Base-by-base conservation (phyloP, 768 basidiomycete species). In the Boletus rubescentipes region DNA sequence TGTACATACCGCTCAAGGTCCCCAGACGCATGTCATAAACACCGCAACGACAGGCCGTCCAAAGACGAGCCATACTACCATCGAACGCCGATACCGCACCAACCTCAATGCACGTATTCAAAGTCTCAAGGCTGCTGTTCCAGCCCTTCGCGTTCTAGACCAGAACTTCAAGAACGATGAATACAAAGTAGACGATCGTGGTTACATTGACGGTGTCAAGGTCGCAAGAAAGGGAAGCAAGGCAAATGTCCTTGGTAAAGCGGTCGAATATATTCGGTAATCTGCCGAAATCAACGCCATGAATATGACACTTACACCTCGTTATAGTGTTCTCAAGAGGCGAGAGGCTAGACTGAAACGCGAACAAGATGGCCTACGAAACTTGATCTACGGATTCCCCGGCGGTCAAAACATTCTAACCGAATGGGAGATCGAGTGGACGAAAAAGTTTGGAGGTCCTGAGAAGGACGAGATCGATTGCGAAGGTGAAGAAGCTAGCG, bases 161-260 rank as follows among this genome's bases (percentile, higher is more conserved):
- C 79, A 81, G 57, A 70, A 70, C 53, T 48, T 49, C 46, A 78
- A 80, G 55, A 64, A 40, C 31, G 77, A 79, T 4, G 77, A 74
- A 15, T 65, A 70, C 43, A 73, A 81, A 2, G 82, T 90, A n/a
- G 91, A 93, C 56, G 84, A 86, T 35, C 80, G 91, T 4, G 93
- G 93, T 4, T 93, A 87, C 60, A 87, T 93, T 3, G 93, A 95
- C 62, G 93, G 93, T n/a, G 90, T 95, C 65, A 89, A 89, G 68
- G 87, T 93, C 10, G 93, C 93, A 9, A 79, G 91, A 54, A 95
- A 93, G 72, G 90, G 90, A 68, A 89, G 87, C 72, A 95, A 95
- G 66, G 91, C 91, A 3, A 92, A 91, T 53, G 89, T 95, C 6
- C 79, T 95, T 10, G 91, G 88, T 34, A 95, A 94, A 58, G 91